Base-by-base conservation (phyloP, 2,329 filamentous ascomycete genomes). In the Fonsecaea monophora region DNA sequence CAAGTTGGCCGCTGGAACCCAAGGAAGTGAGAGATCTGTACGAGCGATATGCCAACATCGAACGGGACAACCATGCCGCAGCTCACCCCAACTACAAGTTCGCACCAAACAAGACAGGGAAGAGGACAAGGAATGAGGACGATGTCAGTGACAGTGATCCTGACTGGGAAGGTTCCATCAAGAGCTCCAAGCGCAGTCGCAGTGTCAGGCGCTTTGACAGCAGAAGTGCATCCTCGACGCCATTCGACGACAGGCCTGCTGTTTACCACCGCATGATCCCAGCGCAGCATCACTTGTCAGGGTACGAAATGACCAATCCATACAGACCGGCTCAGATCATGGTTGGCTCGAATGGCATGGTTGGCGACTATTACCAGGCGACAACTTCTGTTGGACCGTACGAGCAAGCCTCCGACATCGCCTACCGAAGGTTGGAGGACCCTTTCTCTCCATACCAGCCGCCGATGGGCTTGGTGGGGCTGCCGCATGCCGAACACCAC, bases 71-170 rank as follows among this genome's bases (percentile, higher is more conserved):
- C 78, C 94, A 98, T 77, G 87, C 90, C 62, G 85, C 86, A 61
- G 93, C 94, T 2, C 92, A 96, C 72, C 95, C 95, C 0, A 87
- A 88, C 50, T 99, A 98, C 83, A 98, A 96, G 79, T 99, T 98
- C 80, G 90, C 91, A 1, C 94, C 94, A 1, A 89, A 90, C 73
- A 96, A 95, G 79, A 78, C 83, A 15, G 82, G 59, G 75, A 84
- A 85, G 71, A 86, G 85, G 69, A 69, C 74, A 75, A 75, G 62
- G 76, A 77, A 63, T 65, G 75, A 76, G 10, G 76, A 79, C 57
- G 75, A 76, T 5, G 77, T 79, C 60, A 74, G 79, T 32, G 79
- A 80, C 62, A 71, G 69, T 35, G 71, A 73, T 58, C 60, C 57
- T 4, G 70, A 73, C 45, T 73, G 71, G 71, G 70, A 69, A 60